Evolutionary conservation across 768 basidiomycete species (phyloP).

Genomic region (Russula lepida): DNA sequence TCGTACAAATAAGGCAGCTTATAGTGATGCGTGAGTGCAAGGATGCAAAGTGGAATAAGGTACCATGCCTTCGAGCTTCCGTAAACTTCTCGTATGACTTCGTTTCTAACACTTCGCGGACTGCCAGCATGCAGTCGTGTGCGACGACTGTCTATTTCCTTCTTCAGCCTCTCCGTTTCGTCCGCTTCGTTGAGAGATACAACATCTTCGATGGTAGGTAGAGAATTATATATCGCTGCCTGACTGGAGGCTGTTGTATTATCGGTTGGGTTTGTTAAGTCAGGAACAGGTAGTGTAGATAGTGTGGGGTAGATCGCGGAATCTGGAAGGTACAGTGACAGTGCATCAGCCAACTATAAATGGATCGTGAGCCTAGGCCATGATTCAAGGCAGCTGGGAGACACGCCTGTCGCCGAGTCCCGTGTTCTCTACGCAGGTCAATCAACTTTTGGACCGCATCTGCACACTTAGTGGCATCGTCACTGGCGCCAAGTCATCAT

Average conservation of each 20-base stretch:
- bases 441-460: slow-evolving; percentile 74
- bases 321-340: slow-evolving; percentile 66
- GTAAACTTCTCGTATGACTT: slow-evolving; percentile 62
- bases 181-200: slow-evolving; percentile 51
- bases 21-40: not conserved
- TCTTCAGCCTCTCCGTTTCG: slow-evolving; percentile 49
- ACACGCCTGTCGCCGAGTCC: slow-evolving; percentile 50
- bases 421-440: slow-evolving; percentile 49
- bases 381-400: not conserved
- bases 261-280: slow-evolving; percentile 63
- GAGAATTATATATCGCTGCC: slow-evolving; percentile 55
- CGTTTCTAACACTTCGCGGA: slow-evolving; percentile 48
- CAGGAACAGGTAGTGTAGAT: slow-evolving; percentile 59
- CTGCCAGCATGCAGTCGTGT: slow-evolving; percentile 63
- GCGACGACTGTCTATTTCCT: slow-evolving; percentile 70
- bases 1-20: slow-evolving; percentile 68
- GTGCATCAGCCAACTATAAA: slow-evolving; percentile 52
- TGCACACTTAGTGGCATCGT: slow-evolving; percentile 69
- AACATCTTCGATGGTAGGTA: slow-evolving; percentile 68
- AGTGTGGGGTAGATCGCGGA: slow-evolving; percentile 58
- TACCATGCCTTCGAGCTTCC: slow-evolving; percentile 55
- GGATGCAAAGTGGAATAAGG: slow-evolving; percentile 5
- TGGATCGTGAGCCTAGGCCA: not conserved
- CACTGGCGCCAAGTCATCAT: not conserved
- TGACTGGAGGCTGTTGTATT: slow-evolving; percentile 53